Evolutionary conservation across 2,329 filamentous ascomycete species (phyloP).

Genomic region (Fusarium scirpi): DNA sequence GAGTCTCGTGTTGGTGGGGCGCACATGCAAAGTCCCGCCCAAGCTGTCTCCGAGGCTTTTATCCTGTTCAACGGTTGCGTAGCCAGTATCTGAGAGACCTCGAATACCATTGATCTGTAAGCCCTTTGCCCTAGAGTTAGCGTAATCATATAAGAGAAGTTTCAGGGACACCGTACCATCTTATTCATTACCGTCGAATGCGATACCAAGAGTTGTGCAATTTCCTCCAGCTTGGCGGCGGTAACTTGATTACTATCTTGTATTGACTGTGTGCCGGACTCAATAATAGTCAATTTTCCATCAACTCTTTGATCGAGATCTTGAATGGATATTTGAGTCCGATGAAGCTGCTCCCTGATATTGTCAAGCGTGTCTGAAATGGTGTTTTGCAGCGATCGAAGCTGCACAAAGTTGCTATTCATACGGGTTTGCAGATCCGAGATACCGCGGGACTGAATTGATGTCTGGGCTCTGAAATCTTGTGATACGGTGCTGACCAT

Average conservation of each 20-base stretch:
- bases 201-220: not conserved
- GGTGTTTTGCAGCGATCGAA: not conserved
- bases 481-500: too few relatives aligned
- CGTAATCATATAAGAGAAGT: rapidly evolving
- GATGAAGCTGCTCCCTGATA: not conserved
- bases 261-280: not conserved
- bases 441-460: too few relatives aligned
- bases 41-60: too few relatives aligned
- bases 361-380: rapidly evolving
- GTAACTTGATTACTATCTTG: rapidly evolving
- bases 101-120: rapidly evolving
- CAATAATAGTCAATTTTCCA: not conserved
- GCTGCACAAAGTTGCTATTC: too few relatives aligned
- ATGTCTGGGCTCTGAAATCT: too few relatives aligned
- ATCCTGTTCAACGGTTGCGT: too few relatives aligned
- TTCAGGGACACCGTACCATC: not conserved
- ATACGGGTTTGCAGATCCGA: too few relatives aligned
- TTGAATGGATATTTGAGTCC: rapidly evolving
- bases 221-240: not conserved
- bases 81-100: rapidly evolving
- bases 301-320: not conserved
- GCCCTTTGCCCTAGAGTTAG: not conserved
- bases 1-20: too few relatives aligned
- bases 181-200: not conserved
- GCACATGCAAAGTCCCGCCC: too few relatives aligned